Evolutionary conservation across 2,329 filamentous ascomycete genomes (phyloP), one percentile per base, ranked within the genome.

Genomic region (Metarhizium robertsii): DNA sequence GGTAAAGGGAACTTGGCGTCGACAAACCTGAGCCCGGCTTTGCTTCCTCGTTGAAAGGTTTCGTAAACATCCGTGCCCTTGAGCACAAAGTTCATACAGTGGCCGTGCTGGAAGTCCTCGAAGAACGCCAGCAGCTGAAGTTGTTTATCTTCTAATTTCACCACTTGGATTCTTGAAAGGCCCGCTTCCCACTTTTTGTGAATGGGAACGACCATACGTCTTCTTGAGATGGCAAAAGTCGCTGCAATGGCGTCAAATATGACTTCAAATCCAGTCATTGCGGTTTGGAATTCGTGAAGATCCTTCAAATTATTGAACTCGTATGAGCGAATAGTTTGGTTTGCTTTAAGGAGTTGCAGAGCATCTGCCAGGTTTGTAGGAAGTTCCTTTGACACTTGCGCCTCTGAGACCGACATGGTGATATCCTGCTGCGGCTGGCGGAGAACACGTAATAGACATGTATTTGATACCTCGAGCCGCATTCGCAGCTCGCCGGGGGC

Each of bases 141-240:
- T 14, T 87, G 80, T 64, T 84, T 88, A 59, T 91, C 88, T 60
- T 87, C 85, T 61, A 84, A 79, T 54, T 63, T 66, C 40, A 96
- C 83, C 42, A 96, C 78, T 67, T 96, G 91, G 7, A 96, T 76
- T 40, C 92, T 84, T 8, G 89, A 89, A 42, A 79, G 80, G n/a
- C 79, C 83, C 2, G 91, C 88, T 66, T 95, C 90, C 89, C 90
- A 95, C 69, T 94, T 94, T 73, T 96, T 95, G 74, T 95, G 88
- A 61, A 96, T 92, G 0, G 90, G 90, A 16, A 95, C 90, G 13
- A 96, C 89, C 86, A 92, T 94, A 61, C 89, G 83, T 51, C 89
- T 84, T 34, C 91, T 84, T 1, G 91, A 85, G 61, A 96, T 95
- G 56, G 87, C 85, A 68, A 96, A 89, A 0, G 83, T 84, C 7